Evolutionary conservation across 257 asterid species (phyloP), one percentile per base, ranked within the genome.

Genomic region (Datura wrightii): DNA sequence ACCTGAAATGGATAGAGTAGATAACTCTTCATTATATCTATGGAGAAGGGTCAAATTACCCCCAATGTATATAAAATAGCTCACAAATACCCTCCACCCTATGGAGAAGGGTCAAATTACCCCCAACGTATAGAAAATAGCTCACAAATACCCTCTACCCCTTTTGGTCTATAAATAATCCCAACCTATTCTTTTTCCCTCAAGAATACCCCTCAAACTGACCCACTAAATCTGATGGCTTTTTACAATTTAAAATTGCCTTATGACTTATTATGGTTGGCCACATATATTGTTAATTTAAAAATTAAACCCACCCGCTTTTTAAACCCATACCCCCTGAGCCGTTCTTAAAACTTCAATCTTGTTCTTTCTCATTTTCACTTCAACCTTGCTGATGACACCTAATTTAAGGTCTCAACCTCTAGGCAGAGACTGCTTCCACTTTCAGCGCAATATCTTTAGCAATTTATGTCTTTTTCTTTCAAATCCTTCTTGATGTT

Each of bases 311-410:
- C 11, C 24, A 37, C 50, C 76, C 50, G 37, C 24, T 36, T 14
- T 67, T 67, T 67, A 6, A 37, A 6, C 42, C 76, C 50, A 67
- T 65, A 15, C 24, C 5, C 50, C 18, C 24, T 6, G 50, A 67
- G 13, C 71, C 50, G 0, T 37, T 67, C 74, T 65, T 36, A 65
- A 65, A 13, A 14, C 19, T 65, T 65, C 46, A 13, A 36, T 50
- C 74, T 19, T 65, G 74, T 65, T 65, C 16, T 13, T 65, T 65
- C 74, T 36, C 74, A 65, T 65, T 65, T 65, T 65, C 74, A 65
- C 46, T 65, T 36, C 14, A 10, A 36, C 46, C 46, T 65, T 65
- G 46, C 46, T 36, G 46, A 36, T 36, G 46, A 65, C 46, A 6
- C 74, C 74, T 65, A 15, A 65, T 65, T 65, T 36, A 65, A 65